phyloP scores from a whole-genome alignment of 108 stramenopile species.

The Bacterosira constricta region DNA sequence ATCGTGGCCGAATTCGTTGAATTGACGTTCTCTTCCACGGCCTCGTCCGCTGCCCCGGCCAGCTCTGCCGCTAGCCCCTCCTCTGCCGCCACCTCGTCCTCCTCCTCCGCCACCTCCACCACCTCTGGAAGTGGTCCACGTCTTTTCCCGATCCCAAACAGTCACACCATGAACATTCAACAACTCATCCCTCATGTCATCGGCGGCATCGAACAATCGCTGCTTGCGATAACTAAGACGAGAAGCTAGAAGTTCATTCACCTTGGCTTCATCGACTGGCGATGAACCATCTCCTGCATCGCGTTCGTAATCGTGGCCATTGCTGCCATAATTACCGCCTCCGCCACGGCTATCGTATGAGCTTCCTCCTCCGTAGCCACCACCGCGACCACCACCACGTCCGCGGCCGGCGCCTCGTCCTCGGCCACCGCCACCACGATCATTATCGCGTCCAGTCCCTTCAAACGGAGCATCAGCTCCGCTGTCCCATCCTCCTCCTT shows the following conservation, averaged over 20 bases:
- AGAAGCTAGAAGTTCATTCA: conserved; percentile 53
- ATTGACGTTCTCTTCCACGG: conserved; percentile 36
- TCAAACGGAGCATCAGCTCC: not conserved
- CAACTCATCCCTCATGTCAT: conserved; percentile 67
- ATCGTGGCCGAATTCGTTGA: conserved; percentile 83
- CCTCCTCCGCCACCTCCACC: conserved; percentile 9
- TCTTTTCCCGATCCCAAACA: conserved; percentile 53
- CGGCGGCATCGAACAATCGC: conserved; percentile 72
- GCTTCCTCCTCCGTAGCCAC: conserved; percentile 22
- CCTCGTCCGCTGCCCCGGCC: conserved; percentile 6
- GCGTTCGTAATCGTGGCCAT: conserved; percentile 54
- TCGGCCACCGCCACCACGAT: conserved; percentile 1
- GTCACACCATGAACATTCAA: conserved; percentile 63
- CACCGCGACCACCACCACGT: conserved; percentile 16
- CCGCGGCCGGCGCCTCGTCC: conserved; percentile 3
- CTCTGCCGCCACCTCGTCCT: conserved; percentile 5
- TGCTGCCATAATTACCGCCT: not conserved
- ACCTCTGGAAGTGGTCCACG: conserved; percentile 4
- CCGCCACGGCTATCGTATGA: not conserved
- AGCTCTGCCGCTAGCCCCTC: conserved; percentile 9
- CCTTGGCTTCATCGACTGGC: conserved; percentile 37
- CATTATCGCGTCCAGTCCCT: not conserved
- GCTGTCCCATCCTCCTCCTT: conserved; percentile 35
- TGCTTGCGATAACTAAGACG: conserved; percentile 43
- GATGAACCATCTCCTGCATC: conserved; percentile 57